These are phyloP conservation scores for Casaregolazyma suthepensis DNA, from an alignment of 1,139 yeast genomes.

Conservation along the genomic window DNA sequence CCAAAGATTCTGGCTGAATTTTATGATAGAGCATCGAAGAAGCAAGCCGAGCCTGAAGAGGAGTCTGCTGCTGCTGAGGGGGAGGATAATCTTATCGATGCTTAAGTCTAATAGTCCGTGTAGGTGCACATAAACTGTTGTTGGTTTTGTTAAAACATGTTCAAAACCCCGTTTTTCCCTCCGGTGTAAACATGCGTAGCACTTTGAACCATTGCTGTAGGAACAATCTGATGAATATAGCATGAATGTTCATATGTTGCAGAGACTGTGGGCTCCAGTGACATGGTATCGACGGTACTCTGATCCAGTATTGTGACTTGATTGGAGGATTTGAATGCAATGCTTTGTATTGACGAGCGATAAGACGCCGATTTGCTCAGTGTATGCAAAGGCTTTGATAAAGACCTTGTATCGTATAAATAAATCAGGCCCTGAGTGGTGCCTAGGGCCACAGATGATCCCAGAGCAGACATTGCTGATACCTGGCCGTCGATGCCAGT, in stretches of 20 bases:
- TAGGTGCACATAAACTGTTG: not conserved
- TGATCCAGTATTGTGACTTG: slow-evolving; percentile 3
- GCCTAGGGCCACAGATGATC: not conserved
- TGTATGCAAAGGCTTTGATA: slow-evolving; percentile 3
- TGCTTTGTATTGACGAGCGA: slow-evolving; percentile 1
- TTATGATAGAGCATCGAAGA: slow-evolving; percentile 66
- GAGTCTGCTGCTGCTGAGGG: slow-evolving; percentile 29
- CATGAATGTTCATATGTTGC: not conserved
- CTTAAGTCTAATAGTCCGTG: slow-evolving; percentile 31
- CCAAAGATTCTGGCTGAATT: slow-evolving; percentile 94
- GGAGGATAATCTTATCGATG: slow-evolving; percentile 47
- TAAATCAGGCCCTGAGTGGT: not conserved
- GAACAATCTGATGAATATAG: slow-evolving; percentile 1
- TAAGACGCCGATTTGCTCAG: slow-evolving; percentile 4
- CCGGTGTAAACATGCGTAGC: slow-evolving; percentile 1
- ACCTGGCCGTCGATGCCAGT: not conserved
- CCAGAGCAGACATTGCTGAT: slow-evolving; percentile 1
- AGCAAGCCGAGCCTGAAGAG: slow-evolving; percentile 36
- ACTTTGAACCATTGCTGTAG: slow-evolving; percentile 2
- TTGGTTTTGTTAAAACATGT: not conserved
- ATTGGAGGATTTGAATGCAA: slow-evolving; percentile 1
- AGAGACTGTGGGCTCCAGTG: not conserved
- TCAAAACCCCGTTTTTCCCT: slow-evolving; percentile 1
- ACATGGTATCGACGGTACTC: slow-evolving; percentile 3
- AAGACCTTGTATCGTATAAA: slow-evolving; percentile 8